Conservation (phyloP, 2,329 filamentous ascomycete genomes). For the Biscogniauxia marginata region DNA sequence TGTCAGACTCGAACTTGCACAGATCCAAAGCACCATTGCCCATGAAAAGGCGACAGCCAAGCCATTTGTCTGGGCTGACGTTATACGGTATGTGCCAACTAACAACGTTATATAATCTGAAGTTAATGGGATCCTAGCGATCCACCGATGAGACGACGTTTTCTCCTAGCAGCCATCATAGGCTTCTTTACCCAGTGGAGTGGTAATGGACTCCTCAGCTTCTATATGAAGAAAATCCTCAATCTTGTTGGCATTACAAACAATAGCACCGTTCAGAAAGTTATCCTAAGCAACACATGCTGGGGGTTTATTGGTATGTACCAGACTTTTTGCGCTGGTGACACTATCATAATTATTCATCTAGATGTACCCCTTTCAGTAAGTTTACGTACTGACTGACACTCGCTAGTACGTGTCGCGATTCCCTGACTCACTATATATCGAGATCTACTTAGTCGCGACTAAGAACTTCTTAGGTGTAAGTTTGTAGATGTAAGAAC, state of each 20-base stretch:
- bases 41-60: slow-evolving; percentile 45
- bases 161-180: slow-evolving; percentile 30
- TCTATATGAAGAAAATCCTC: slow-evolving; percentile 38
- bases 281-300: slow-evolving; percentile 17
- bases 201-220: slow-evolving; percentile 39
- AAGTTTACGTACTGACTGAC: not conserved
- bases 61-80: slow-evolving; percentile 42
- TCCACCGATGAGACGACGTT: slow-evolving; percentile 34
- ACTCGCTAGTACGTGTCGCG: too few species aligned
- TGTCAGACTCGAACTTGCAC: slow-evolving; percentile 54
- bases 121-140: slow-evolving; percentile 31
- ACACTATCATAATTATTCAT: not conserved
- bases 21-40: slow-evolving; percentile 52
- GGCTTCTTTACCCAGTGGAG: slow-evolving; percentile 42
- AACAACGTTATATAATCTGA: not conserved
- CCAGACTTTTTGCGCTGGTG: not conserved
- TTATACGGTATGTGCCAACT: slow-evolving; percentile 35
- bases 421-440: too few species aligned
- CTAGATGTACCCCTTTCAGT: not conserved
- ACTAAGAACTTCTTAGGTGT: too few species aligned
- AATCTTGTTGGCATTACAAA: slow-evolving; percentile 46
- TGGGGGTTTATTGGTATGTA: slow-evolving; percentile 11
- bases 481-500: too few species aligned
- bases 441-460: too few species aligned
- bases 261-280: slow-evolving; percentile 41